Base-by-base conservation (phyloP, 371 early-diverging fungal genomes). In the Blakeslea trispora region DNA sequence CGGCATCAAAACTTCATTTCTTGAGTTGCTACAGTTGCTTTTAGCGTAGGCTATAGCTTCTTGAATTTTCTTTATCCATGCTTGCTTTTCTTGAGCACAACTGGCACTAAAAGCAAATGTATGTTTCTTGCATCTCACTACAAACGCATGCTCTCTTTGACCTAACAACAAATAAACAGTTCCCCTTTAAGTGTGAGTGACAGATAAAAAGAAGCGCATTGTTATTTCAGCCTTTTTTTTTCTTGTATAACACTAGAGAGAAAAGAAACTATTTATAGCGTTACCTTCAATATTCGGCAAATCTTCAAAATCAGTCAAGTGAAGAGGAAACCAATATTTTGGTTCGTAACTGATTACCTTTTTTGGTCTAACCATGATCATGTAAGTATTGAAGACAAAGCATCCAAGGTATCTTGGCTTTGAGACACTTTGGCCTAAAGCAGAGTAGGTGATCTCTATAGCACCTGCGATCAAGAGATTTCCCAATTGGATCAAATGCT, bases 301-400 rank as follows among this genome's bases (percentile, higher is more conserved):
- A 54, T 80, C 72, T 51, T 72, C 75, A 22, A 80, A 55, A 37
- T 80, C 81, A 23, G 76, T 75, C 18, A 72, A 61, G 1, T 72
- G 60, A 7, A 84, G 59, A 0, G 85, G 83, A 44, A 84, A 71
- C 85, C 85, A 84, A 45, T 82, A 79, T 22, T 79, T 77, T 0
- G 83, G 79, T 51, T 81, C 83, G 35, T 82, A 84, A 6, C 55
- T 53, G 7, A 64, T 77, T 6, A 66, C 56, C 35, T 82, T 84
- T 56, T 82, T 84, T 2, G 81, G 77, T 35, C 79, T 66, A 2
- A 82, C 78, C 37, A 84, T 61, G 9, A 84, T 68, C 21, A 84
- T 59, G 56, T 81, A 81, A 9, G 75, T 64, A 13, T 72, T 65
- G 51, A 82, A 84, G 14, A 84, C 44, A 61, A 82, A 79, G 50